Base-by-base conservation (phyloP, 2,329 filamentous ascomycete genomes). In the Ascomycota sp. region DNA sequence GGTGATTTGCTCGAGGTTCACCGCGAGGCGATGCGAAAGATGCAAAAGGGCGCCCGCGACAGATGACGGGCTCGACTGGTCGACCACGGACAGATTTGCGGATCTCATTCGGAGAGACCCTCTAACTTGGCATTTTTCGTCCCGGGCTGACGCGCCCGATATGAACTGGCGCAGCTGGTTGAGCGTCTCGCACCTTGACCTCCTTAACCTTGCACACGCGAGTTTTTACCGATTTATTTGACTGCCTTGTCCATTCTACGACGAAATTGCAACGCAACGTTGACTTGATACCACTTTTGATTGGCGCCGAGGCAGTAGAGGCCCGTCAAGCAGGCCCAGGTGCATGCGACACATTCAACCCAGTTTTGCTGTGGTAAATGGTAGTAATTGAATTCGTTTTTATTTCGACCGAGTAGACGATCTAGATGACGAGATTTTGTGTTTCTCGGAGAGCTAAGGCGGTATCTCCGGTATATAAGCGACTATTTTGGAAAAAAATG, bases 1-100 rank as follows among this genome's bases (percentile, higher is more conserved):
- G 74, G 75, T 0, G 69, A 77, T 37, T 66, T 92, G 57, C 59
- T 78, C 30, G 75, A 79, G 27, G 64, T 74, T 15, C 85, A 94
- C 48, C 65, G 76, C 13, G 75, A 85, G 37, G 79, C 76, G 1
- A 65, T 94, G 66, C 63, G 77, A 37, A 73, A 63, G 47, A 77
- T 94, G 73, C 83, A 93, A 42, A 52, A 35, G 12, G 23, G 19
- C n/a, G 24, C 31, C 8, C 26, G 29, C 6, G 23, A 30, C 2
- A 7, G 20, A 11, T 30, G 24, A 27, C 5, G 20, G 13, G 20
- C 11, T 2, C 24, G 12, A 9, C 7, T n/a, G 4, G 21, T 10
- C 21, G 21, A 23, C 21, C n/a, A n/a, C n/a, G n/a, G n/a, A n/a
- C n/a, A n/a, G n/a, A n/a, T n/a, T n/a, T n/a, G n/a, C n/a, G n/a